A percentile compares a stretch with the other conserved stretches of the same genome.
These are phyloP conservation scores for Melampsora americana DNA, from an alignment of 1,284 basidiomycete genomes.

Conservation along the genomic window DNA sequence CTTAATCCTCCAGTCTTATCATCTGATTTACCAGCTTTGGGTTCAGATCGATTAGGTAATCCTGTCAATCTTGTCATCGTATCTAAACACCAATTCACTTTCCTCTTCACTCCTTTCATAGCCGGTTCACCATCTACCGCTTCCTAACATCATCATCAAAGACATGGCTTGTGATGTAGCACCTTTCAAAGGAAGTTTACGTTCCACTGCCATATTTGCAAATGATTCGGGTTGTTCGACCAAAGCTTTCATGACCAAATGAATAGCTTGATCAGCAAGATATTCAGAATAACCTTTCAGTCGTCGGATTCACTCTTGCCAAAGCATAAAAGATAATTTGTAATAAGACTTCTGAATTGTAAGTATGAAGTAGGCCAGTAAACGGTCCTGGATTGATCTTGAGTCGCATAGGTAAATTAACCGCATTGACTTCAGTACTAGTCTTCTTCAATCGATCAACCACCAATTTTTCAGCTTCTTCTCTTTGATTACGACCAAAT, in stretches of 20 bases:
- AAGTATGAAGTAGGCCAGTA: slow-evolving; percentile 61
- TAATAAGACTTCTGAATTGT: slow-evolving; percentile 67
- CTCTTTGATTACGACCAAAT: slow-evolving; percentile 88
- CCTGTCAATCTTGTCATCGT: slow-evolving; percentile 62
- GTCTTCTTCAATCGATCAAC: slow-evolving; percentile 68
- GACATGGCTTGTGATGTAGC: slow-evolving; percentile 38
- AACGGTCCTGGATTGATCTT: slow-evolving; percentile 68
- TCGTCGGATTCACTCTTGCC: slow-evolving; percentile 57
- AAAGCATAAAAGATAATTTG: slow-evolving; percentile 75
- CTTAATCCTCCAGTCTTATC: slow-evolving; percentile 49
- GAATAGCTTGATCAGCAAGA: slow-evolving; percentile 81
- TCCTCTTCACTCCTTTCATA: slow-evolving; percentile 64
- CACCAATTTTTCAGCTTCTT: slow-evolving; percentile 83
- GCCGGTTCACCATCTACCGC: slow-evolving; percentile 43
- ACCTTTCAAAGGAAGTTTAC: slow-evolving; percentile 51
- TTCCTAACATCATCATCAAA: slow-evolving; percentile 31
- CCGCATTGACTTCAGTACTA: slow-evolving; percentile 59
- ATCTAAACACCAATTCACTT: slow-evolving; percentile 71
- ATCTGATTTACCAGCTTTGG: slow-evolving; percentile 52
- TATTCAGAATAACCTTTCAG: slow-evolving; percentile 62
- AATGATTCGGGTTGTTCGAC: slow-evolving; percentile 67
- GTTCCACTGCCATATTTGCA: slow-evolving; percentile 59
- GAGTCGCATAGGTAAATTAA: slow-evolving; percentile 70
- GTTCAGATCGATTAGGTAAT: slow-evolving; percentile 55
- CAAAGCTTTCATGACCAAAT: slow-evolving; percentile 77